phyloP scores from a whole-genome alignment of 1,284 basidiomycete species.

The Veloboletus limbatus region DNA sequence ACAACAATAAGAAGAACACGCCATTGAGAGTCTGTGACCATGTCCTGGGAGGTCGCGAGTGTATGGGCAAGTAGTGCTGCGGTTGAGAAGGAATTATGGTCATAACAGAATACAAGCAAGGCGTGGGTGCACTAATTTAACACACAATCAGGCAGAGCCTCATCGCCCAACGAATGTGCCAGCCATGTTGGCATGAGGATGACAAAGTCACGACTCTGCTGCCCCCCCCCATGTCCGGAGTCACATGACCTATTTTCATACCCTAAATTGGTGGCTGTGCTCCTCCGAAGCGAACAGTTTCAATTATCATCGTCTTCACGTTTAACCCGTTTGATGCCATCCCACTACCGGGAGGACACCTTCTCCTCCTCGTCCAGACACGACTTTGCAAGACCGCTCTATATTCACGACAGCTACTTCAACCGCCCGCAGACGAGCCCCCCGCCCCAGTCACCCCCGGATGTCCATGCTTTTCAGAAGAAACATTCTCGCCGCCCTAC shows the following conservation, averaged over 20 bases:
- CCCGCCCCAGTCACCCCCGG: constrained; percentile 16
- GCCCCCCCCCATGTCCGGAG: constrained; percentile 3
- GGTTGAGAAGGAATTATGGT: constrained; percentile 10
- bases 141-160: too few species aligned
- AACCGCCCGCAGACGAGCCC: constrained; percentile 34
- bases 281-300: too few species aligned
- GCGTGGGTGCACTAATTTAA: constrained; percentile 1
- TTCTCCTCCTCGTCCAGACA: constrained; percentile 49
- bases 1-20: constrained; percentile 56
- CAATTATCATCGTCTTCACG: too few species aligned
- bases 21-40: constrained; percentile 54
- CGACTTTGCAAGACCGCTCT: constrained; percentile 41
- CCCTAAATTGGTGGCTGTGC: too few species aligned
- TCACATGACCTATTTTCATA: constrained; percentile 30
- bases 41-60: constrained; percentile 51
- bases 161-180: background rate
- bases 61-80: constrained; percentile 56
- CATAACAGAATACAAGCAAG: constrained; percentile 21
- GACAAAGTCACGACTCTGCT: constrained; percentile 11
- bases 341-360: constrained; percentile 23
- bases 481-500: constrained; percentile 27
- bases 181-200: too few species aligned
- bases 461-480: constrained; percentile 13
- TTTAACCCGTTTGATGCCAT: constrained; percentile 12
- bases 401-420: constrained; percentile 13